Conservation (phyloP, 2,329 filamentous ascomycete genomes). For the Fusarium fujikuroi region DNA sequence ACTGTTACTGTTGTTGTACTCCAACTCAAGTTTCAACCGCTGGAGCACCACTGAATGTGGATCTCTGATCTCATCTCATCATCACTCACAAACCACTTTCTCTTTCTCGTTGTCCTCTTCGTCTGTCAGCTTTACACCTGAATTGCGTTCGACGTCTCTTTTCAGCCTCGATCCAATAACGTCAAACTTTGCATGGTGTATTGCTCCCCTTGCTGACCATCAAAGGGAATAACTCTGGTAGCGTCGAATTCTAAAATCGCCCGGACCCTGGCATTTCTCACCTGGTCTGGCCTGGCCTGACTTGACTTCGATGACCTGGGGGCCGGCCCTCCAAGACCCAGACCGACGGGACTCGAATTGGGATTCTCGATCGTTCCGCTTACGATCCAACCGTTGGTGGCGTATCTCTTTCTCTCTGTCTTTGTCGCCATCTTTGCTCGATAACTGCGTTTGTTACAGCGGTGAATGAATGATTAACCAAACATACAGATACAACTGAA, state of each 20-base stretch:
- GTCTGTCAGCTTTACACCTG: neutral
- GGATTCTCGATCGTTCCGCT: constrained; percentile 32
- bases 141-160: neutral
- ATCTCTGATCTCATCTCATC: constrained; percentile 8
- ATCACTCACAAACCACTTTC: neutral
- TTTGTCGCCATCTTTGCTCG: neutral
- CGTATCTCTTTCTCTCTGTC: constrained; percentile 2
- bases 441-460: neutral
- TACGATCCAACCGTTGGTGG: constrained; percentile 28
- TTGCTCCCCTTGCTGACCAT: constrained; percentile 3
- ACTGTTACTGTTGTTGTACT: neutral
- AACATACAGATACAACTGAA: neutral
- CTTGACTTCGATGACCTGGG: neutral
- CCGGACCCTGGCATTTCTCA: constrained; percentile 6
- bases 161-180: neutral
- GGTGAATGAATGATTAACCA: neutral
- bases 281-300: neutral
- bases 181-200: neutral
- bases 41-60: constrained; percentile 3
- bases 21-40: neutral
- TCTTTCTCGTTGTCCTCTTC: neutral
- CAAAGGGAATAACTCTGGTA: constrained; percentile 1
- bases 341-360: constrained; percentile 17
- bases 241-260: constrained; percentile 7
- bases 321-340: constrained; percentile 10